A percentile compares a stretch with the other conserved stretches of the same genome.
Conservation (phyloP, 148 eudicot genomes). For the Salicornia ramosissima region DNA sequence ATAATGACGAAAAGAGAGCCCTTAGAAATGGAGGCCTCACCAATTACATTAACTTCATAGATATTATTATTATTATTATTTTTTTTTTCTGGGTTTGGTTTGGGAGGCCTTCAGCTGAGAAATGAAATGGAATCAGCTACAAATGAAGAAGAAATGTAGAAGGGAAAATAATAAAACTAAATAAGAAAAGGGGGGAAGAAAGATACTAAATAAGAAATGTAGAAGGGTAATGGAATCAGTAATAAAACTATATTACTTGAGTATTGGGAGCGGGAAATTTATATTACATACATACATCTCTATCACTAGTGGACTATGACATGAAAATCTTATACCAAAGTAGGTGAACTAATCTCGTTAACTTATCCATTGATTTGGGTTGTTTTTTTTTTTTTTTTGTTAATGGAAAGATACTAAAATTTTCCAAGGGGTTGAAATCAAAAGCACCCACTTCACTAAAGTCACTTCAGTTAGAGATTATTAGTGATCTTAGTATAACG, state of each 20-base stretch:
- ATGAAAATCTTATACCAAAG: constrained; percentile 11
- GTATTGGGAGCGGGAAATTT: neutral
- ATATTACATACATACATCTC: neutral
- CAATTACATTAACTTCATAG: constrained; percentile 6
- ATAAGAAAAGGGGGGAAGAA: neutral
- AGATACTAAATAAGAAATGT: constrained; percentile 15
- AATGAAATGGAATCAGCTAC: neutral
- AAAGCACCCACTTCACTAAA: constrained; percentile 29
- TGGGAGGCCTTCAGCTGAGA: neutral
- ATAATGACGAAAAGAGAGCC: constrained; percentile 1
- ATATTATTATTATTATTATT: no score
- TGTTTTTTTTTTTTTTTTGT: neutral
- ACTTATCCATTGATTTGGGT: constrained; percentile 4
- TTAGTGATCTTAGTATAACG: constrained; percentile 21
- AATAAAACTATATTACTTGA: constrained; percentile 6
- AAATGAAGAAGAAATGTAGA: neutral
- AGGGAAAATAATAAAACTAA: neutral
- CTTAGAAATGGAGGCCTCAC: constrained; percentile 2
- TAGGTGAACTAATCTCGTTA: constrained; percentile 28
- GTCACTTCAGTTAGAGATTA: constrained; percentile 17
- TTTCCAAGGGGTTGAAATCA: neutral
- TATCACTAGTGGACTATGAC: neutral
- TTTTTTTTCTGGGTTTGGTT: neutral
- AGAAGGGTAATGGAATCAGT: neutral
- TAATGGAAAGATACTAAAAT: neutral